Evolutionary conservation across 1,284 basidiomycete genomes (phyloP), one percentile per base, ranked within the genome.

Genomic region (Tausonia pullulans): DNA sequence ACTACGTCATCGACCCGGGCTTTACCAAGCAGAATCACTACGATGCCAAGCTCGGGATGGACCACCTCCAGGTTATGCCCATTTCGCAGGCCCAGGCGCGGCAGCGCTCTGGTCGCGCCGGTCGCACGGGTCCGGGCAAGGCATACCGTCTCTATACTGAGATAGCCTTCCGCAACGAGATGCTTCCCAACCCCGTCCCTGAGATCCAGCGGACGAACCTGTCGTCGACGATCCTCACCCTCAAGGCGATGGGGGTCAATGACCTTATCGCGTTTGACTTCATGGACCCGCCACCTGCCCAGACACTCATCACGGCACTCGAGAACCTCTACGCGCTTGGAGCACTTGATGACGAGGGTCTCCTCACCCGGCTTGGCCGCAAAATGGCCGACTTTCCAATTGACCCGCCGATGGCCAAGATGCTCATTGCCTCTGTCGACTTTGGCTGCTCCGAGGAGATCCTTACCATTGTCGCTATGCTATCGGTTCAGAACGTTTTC

Each of bases 371-470:
- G 14, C 79, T 98, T 11, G 96, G 95, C 1, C 83, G 95, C 65
- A 98, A 98, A 78, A 98, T 99, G 96, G 95, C 96, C 1, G 95
- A 98, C 74, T 95, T 98, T 79, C 96, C 96, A 5, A 91, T 98
- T 86, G 94, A 98, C 69, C 96, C 95, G 5, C 85, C 90, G 3
- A 78, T 94, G 67, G 93, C 95, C 9, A 98, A 98, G 79, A 98
- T 97, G 93, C 79, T 99, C 62, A 98, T 98, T 75, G 90, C 92
- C n/a, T 95, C 91, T 2, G 93, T 98, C 40, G 95, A 98, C 71
- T 81, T 91, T 62, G 93, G 92, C 9, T 98, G 95, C 74, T 96
- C 92, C 0, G 94, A 98, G 72, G 96, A 99, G 77, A 93, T 97
- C 68, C 78, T 99, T 45, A 95, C 90, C 2, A 90, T 98, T 65